Percentiles rank a stretch among this genome's conserved stretches.
phyloP scores from a whole-genome alignment of 2,329 filamentous ascomycete species.

The Beauveria australis region DNA sequence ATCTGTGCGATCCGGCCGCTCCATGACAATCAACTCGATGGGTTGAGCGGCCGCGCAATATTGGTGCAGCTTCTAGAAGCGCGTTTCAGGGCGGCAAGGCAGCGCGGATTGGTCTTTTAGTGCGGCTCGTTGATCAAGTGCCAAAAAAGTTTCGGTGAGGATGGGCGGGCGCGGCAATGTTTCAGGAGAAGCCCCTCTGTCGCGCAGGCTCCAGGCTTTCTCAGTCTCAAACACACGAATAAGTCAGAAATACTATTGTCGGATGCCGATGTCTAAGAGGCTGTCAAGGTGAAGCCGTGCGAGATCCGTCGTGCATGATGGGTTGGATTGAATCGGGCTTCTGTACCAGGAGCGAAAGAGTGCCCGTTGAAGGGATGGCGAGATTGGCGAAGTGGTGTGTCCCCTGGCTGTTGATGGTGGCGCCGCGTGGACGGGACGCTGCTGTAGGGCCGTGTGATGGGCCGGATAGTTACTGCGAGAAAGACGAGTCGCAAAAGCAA shows the following conservation, averaged over 20 bases:
- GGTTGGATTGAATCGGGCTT: neutral
- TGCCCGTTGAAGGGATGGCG: neutral
- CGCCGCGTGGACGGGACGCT: neutral
- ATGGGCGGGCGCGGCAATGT: conserved; percentile 5
- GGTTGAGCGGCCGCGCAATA: conserved; percentile 17
- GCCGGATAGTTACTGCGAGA: neutral
- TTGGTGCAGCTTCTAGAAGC: conserved; percentile 15
- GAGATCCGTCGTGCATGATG: neutral
- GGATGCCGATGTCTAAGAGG: neutral
- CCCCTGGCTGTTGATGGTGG: neutral
- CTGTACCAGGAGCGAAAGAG: neutral
- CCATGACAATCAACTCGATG: conserved; percentile 19
- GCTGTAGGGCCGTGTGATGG: neutral
- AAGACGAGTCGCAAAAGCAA: neutral
- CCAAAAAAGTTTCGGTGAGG: conserved; percentile 9
- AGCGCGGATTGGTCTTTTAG: neutral
- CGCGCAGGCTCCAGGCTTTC: conserved; percentile 1
- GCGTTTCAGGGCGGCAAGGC: conserved; percentile 10
- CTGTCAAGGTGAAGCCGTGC: conserved; percentile 1
- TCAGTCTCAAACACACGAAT: conserved; percentile 1
- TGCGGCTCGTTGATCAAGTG: neutral
- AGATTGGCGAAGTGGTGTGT: conserved; percentile 1
- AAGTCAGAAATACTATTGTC: neutral
- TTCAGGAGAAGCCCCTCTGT: conserved; percentile 11
- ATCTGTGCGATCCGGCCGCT: conserved; percentile 20